phyloP scores from a whole-genome alignment of 2,329 filamentous ascomycete genomes.

The Lithohypha guttulata region DNA sequence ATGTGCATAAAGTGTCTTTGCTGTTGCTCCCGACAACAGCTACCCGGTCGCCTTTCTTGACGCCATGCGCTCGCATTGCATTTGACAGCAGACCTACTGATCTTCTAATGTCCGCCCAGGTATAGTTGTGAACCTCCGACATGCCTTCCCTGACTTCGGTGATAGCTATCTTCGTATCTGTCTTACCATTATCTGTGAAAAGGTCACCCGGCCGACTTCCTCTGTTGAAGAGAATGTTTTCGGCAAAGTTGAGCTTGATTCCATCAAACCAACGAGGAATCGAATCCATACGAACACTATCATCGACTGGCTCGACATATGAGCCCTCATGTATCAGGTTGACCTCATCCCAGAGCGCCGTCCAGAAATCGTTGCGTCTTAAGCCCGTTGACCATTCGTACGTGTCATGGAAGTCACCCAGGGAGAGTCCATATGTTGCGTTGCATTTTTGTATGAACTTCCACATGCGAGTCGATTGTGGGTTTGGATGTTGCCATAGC shows the following conservation, averaged over 20 bases:
- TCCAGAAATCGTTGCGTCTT: slow-evolving; percentile 2
- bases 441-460: slow-evolving; percentile 37
- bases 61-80: slow-evolving; percentile 55
- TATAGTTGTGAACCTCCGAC: slow-evolving; percentile 20
- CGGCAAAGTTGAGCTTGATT: slow-evolving; percentile 63
- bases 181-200: slow-evolving; percentile 56
- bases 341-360: slow-evolving; percentile 31
- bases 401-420: background rate
- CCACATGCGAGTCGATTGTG: slow-evolving; percentile 54
- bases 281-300: slow-evolving; percentile 54
- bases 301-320: slow-evolving; percentile 53
- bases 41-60: slow-evolving; percentile 61
- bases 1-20: slow-evolving; percentile 61
- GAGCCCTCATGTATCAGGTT: too few species aligned
- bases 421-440: background rate
- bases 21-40: slow-evolving; percentile 67
- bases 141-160: slow-evolving; percentile 48
- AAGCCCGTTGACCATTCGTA: background rate
- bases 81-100: slow-evolving; percentile 50
- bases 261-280: slow-evolving; percentile 70
- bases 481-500: slow-evolving; percentile 56
- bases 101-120: slow-evolving; percentile 56
- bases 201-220: slow-evolving; percentile 28
- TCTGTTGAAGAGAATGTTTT: slow-evolving; percentile 62
- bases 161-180: slow-evolving; percentile 58